Base-by-base conservation (phyloP, 768 basidiomycete genomes). In the Tricholoma matsutake region DNA sequence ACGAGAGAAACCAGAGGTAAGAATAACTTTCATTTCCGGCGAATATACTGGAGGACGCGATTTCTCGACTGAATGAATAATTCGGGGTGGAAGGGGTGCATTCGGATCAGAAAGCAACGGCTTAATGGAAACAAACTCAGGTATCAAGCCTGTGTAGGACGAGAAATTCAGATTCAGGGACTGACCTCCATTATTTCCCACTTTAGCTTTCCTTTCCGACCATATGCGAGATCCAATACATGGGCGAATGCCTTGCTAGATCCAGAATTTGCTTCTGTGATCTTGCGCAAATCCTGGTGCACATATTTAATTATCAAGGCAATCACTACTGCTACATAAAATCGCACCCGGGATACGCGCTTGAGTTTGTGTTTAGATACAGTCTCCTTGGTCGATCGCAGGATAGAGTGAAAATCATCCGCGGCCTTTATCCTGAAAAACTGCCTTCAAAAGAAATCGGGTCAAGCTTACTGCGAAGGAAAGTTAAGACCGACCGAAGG, bases 151-250 rank as follows among this genome's bases (percentile, higher is more conserved):
- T 32, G 56, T 20, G 52, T 16, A 56, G 54, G 28, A 32, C n/a
- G 25, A 51, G 20, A 49, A 28, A 39, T 16, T n/a, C 56, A 59
- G 41, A 39, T 16, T n/a, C 56, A 59, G 41, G 37, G 49, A 66
- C 77, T 63, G 64, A 91, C 91, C 76, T 86, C 71, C 72, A 92
- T 75, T 45, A 92, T 71, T 65, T 92, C 88, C 74, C 83, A 81
- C 66, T 79, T 84, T 14, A 94, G 72, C 67, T 82, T 87, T 22
- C 91, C 91, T 64, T 83, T 84, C 61, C 91, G 79, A 31, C 91
- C 91, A 72, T 92, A 94, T 28, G 91, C 91, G 29, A 86, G 66
- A 64, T 87, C 82, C 16, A 94, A 75, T 29, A 92, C 67, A 63
- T 81, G 79, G 29, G 76, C 75, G 65, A 90, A 87, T 32, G 85